Evolutionary conservation across 2,329 filamentous ascomycete species (phyloP).

Genomic region (Cercospora janseana): DNA sequence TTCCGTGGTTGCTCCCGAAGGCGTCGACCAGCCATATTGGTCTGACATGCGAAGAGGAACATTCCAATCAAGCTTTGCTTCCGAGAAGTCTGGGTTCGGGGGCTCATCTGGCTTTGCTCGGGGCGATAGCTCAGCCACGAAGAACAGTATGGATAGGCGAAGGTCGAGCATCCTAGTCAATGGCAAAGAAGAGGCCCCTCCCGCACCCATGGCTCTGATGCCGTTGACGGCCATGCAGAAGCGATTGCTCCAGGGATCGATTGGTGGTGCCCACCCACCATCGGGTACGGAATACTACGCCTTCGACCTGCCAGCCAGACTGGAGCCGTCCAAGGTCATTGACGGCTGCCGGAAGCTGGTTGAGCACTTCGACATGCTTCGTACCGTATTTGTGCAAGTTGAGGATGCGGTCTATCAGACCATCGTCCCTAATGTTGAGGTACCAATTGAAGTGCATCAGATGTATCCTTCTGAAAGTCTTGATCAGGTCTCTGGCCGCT

Average conservation of each 20-base stretch:
- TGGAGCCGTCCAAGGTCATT: conserved; percentile 3
- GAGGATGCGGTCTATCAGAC: conserved; percentile 6
- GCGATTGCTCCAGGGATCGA: not conserved
- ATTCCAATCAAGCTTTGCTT: conserved; percentile 10
- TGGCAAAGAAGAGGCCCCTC: not conserved
- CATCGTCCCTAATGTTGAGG: conserved; percentile 2
- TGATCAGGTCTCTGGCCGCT: not conserved
- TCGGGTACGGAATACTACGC: conserved; percentile 13
- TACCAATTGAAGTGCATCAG: conserved; percentile 14
- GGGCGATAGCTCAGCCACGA: not conserved
- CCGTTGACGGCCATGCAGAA: conserved; percentile 9
- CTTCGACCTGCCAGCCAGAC: conserved; percentile 9
- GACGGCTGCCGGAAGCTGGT: conserved; percentile 11
- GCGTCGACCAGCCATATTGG: conserved; percentile 7
- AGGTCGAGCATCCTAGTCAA: conserved; percentile 10
- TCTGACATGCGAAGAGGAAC: conserved; percentile 12
- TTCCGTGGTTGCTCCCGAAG: conserved; percentile 11
- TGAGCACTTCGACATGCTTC: conserved; percentile 17
- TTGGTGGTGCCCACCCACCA: not conserved
- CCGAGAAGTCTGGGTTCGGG: not conserved
- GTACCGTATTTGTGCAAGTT: conserved; percentile 12
- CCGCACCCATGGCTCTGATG: conserved; percentile 5
- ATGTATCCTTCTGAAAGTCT: not conserved
- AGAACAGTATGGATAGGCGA: conserved; percentile 1
- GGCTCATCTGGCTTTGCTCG: not conserved